A percentile compares a stretch with the other conserved stretches of the same genome.
phyloP scores from a whole-genome alignment of 192 early-diverging fungal species.

The Haplosporangium gracile region DNA sequence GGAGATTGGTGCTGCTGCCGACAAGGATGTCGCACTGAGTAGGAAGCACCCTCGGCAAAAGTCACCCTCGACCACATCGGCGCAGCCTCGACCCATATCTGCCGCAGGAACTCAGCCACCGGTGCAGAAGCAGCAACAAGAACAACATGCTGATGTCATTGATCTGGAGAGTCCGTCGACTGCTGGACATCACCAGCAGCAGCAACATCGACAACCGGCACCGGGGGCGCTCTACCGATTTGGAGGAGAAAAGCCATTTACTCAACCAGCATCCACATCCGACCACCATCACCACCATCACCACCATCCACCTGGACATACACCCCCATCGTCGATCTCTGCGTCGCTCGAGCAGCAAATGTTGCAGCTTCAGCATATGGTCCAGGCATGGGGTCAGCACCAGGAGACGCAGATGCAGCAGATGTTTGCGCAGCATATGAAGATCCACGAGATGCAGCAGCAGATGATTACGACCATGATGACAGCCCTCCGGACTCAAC shows the following conservation, averaged over 20 bases:
- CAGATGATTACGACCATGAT: conserved; percentile 8
- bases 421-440: neutral
- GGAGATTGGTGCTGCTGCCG: neutral
- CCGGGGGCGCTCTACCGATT: no score
- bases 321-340: neutral
- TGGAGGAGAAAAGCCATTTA: no score
- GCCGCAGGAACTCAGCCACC: neutral
- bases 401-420: neutral
- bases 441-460: conserved; percentile 1
- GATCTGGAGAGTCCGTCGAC: neutral
- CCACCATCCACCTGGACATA: neutral
- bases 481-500: neutral
- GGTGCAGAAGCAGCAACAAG: neutral
- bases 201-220: no score
- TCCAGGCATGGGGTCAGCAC: neutral
- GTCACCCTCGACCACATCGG: neutral
- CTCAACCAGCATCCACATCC: no score
- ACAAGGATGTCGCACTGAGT: neutral
- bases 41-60: neutral
- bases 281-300: neutral
- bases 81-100: neutral
- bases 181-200: no score
- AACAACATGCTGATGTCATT: neutral
- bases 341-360: neutral
- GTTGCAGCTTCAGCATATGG: neutral